Conservation (phyloP, 23 red algal species). For the Gracilaria gracilis region DNA sequence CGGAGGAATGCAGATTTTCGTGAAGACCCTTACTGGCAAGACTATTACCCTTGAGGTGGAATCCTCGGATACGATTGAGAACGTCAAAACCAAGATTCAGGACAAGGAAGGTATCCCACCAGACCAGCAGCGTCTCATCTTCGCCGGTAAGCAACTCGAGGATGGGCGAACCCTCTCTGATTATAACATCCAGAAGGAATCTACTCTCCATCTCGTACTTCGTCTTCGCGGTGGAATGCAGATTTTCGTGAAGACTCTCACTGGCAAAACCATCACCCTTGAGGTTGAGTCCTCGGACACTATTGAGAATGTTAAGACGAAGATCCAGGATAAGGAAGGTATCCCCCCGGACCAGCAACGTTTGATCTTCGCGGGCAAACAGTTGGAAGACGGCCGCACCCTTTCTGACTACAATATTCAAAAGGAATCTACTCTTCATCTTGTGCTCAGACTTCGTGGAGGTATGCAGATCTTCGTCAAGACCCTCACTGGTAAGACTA, state of each 20-base stretch:
- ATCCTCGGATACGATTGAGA: conserved; percentile 98
- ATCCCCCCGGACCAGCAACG: conserved; percentile 99
- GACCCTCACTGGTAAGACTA: conserved; percentile 98
- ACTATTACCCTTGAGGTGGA: conserved; percentile 99
- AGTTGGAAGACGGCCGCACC: conserved; percentile 96
- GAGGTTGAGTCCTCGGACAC: conserved; percentile 98
- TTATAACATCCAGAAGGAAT: conserved; percentile 99
- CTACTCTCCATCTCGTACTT: conserved; percentile 95
- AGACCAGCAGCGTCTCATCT: conserved; percentile 99
- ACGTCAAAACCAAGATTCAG: conserved; percentile 99
- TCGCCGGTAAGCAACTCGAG: conserved; percentile 99
- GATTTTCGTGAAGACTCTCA: conserved; percentile 98
- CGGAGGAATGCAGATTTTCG: conserved; percentile 90
- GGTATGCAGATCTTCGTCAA: conserved; percentile 99
- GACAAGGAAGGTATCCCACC: conserved; percentile 99
- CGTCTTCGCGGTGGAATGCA: conserved; percentile 94
- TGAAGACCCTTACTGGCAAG: conserved; percentile 98
- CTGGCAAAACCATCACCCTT: conserved; percentile 98
- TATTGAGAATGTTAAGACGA: conserved; percentile 98
- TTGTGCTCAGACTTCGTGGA: conserved; percentile 83
- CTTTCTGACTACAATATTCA: conserved; percentile 98
- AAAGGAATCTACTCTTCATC: conserved; percentile 96
- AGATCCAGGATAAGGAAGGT: conserved; percentile 99
- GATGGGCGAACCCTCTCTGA: conserved; percentile 97
- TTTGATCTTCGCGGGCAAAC: conserved; percentile 97